Evolutionary conservation across 73 alveolate species (phyloP).

Genomic region (Stentor roeselii): DNA sequence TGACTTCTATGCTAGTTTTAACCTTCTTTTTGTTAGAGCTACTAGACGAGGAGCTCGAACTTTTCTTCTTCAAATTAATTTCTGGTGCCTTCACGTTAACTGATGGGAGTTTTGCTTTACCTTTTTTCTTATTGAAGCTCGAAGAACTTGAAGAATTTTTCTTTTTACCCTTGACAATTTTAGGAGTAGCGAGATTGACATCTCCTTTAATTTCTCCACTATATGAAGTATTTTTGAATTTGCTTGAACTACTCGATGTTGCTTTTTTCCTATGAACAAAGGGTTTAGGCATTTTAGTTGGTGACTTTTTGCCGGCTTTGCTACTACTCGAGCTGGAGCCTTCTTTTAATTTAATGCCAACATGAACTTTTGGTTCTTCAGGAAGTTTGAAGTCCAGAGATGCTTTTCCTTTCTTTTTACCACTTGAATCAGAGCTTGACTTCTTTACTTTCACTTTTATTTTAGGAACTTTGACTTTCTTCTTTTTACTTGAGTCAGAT

Average conservation of each 20-base stretch:
- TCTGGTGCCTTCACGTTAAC: slow-evolving; percentile 3
- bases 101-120: not conserved
- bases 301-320: not conserved
- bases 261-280: not conserved
- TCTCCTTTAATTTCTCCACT: too few species aligned
- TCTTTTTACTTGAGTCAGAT: not conserved
- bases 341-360: too few species aligned
- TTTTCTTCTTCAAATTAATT: not conserved
- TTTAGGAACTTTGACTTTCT: not conserved
- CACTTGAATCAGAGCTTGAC: not conserved
- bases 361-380: too few species aligned
- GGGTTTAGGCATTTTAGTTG: not conserved
- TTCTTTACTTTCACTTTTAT: not conserved
- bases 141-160: not conserved
- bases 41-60: not conserved
- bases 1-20: not conserved
- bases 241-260: not conserved
- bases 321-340: too few species aligned
- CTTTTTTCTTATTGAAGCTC: not conserved
- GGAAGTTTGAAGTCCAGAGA: not conserved
- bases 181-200: too few species aligned
- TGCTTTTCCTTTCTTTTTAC: not conserved
- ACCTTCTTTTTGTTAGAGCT: not conserved
- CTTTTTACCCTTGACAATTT: too few species aligned
- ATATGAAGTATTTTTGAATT: too few species aligned